Conservation (phyloP, 495 filamentous ascomycete genomes). For the Xylaria cubensis region DNA sequence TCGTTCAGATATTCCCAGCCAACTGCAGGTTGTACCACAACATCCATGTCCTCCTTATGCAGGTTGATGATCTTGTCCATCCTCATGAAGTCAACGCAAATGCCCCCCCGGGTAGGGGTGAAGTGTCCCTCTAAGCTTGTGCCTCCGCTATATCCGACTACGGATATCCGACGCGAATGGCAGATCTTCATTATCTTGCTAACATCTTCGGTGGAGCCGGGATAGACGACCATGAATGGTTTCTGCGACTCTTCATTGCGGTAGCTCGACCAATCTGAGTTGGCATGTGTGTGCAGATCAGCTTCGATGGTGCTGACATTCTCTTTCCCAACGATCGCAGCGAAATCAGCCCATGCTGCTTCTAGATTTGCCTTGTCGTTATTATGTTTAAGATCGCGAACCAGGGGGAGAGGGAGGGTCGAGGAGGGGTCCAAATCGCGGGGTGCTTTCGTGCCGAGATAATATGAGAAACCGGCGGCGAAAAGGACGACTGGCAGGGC, state of each 20-base stretch:
- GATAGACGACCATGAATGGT: constrained; percentile 71
- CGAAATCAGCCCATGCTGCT: constrained; percentile 93
- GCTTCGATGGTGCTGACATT: constrained; percentile 77
- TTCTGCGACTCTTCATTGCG: constrained; percentile 50
- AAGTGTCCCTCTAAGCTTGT: constrained; percentile 84
- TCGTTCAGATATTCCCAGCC: constrained; percentile 84
- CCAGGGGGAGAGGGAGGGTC: constrained; percentile 70
- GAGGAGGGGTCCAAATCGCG: constrained; percentile 68
- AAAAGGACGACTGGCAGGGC: constrained; percentile 58
- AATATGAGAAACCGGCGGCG: constrained; percentile 70
- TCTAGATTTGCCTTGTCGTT: constrained; percentile 77
- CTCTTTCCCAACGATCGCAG: constrained; percentile 79
- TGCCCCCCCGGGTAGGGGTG: constrained; percentile 74
- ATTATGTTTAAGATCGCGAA: constrained; percentile 71
- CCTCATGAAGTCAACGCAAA: constrained; percentile 76
- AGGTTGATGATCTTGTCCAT: constrained; percentile 77
- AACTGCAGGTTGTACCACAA: constrained; percentile 80
- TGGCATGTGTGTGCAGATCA: constrained; percentile 75
- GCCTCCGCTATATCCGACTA: constrained; percentile 77
- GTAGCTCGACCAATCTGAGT: constrained; percentile 90
- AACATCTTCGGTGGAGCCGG: constrained; percentile 72
- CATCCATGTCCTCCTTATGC: constrained; percentile 78
- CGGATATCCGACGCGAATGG: constrained; percentile 71
- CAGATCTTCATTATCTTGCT: constrained; percentile 76
- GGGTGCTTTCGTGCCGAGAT: constrained; percentile 68